phyloP scores from a whole-genome alignment of 2,329 filamentous ascomycete species.

The Apiospora malaysiana region DNA sequence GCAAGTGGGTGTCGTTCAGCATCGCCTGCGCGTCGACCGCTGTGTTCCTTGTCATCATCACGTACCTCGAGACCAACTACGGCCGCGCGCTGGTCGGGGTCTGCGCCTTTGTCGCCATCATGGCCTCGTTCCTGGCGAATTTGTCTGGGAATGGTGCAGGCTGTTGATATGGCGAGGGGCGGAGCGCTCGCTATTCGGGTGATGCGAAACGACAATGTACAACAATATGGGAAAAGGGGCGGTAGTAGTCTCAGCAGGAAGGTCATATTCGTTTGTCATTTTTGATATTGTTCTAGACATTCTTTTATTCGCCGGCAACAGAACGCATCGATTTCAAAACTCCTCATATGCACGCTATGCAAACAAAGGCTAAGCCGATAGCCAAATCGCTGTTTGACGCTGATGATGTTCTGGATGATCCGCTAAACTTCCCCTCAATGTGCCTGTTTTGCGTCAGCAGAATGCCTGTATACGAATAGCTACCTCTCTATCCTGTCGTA shows the following conservation, averaged over 20 bases:
- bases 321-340: neutral
- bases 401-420: neutral
- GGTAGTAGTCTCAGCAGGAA: neutral
- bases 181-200: too few relatives aligned
- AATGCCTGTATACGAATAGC: neutral
- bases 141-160: neutral
- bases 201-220: neutral
- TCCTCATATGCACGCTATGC: neutral
- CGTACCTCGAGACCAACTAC: neutral
- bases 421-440: neutral
- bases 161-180: neutral
- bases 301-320: neutral
- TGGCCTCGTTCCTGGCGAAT: conserved; percentile 5
- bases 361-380: neutral
- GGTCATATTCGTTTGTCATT: neutral
- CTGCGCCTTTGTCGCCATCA: neutral
- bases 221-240: neutral
- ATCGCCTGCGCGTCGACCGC: neutral
- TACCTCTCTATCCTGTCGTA: neutral
- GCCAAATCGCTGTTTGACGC: neutral
- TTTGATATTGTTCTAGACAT: neutral
- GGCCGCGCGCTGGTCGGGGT: neutral
- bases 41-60: neutral
- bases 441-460: neutral
- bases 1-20: neutral